Conservation (phyloP, 768 basidiomycete genomes). For the Royoungia palumana region DNA sequence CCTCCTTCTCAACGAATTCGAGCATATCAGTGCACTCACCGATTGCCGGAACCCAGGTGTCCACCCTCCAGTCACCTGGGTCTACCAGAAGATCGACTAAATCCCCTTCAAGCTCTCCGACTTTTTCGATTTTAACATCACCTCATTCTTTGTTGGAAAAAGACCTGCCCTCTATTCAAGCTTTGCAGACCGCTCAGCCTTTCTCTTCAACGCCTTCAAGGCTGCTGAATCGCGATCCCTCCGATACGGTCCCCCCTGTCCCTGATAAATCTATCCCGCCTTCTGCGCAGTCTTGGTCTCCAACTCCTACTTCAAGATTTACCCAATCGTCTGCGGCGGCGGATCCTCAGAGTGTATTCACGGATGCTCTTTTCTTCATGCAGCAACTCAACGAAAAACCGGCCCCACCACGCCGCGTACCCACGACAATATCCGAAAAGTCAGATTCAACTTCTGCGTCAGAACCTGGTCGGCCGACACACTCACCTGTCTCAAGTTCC, state of each 20-base stretch:
- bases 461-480: conserved; percentile 23
- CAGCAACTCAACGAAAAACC: conserved; percentile 46
- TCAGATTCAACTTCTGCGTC: conserved; percentile 35
- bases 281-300: conserved; percentile 13
- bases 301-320: conserved; percentile 30
- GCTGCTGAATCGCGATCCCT: conserved; percentile 10
- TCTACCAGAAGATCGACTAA: conserved; percentile 17
- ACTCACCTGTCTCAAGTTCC: conserved; percentile 20
- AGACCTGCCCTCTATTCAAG: conserved; percentile 33
- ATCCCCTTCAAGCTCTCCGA: conserved; percentile 24
- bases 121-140: conserved; percentile 37
- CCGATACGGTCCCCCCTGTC: conserved; percentile 25
- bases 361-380: conserved; percentile 69
- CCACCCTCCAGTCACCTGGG: conserved; percentile 13
- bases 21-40: conserved; percentile 24
- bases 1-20: conserved; percentile 31
- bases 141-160: conserved; percentile 32
- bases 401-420: conserved; percentile 36
- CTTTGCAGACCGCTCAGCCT: conserved; percentile 19
- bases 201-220: conserved; percentile 10
- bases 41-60: conserved; percentile 13
- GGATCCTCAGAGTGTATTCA: conserved; percentile 39
- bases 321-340: conserved; percentile 9
- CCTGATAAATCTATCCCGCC: conserved; percentile 23
- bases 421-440: conserved; percentile 45